Percentiles rank a stretch among this genome's conserved stretches.
phyloP scores from a whole-genome alignment of 257 asterid species.

The Forsythia suspensa region DNA sequence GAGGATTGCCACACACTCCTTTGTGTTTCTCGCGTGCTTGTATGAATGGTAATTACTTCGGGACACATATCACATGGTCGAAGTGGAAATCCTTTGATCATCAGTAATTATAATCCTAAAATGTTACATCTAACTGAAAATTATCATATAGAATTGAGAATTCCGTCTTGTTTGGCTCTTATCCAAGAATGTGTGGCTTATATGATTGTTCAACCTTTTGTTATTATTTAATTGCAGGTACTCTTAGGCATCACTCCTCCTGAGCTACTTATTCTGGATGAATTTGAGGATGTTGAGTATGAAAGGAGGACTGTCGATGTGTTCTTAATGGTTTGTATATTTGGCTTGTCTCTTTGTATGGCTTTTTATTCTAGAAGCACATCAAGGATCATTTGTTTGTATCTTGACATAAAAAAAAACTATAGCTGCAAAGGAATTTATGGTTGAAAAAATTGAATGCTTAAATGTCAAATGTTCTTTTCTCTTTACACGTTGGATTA shows the following conservation, averaged over 20 bases:
- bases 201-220: background rate
- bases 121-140: background rate
- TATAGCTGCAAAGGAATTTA: background rate
- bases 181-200: background rate
- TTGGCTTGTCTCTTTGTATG: background rate
- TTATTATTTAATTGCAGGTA: constrained; percentile 46
- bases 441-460: background rate
- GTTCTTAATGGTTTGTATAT: constrained; percentile 45
- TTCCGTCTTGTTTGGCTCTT: constrained; percentile 1
- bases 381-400: background rate
- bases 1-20: background rate
- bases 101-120: background rate
- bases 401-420: background rate
- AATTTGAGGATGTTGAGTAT: constrained; percentile 79
- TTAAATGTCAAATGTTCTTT: background rate
- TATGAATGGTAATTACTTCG: background rate
- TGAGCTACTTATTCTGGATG: constrained; percentile 75
- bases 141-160: constrained; percentile 10
- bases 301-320: constrained; percentile 66
- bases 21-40: background rate
- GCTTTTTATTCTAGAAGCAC: background rate
- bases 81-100: background rate
- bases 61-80: background rate
- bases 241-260: constrained; percentile 65
- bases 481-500: background rate